phyloP scores from a whole-genome alignment of 805 yeast species.

The Hanseniaspora opuntiae region DNA sequence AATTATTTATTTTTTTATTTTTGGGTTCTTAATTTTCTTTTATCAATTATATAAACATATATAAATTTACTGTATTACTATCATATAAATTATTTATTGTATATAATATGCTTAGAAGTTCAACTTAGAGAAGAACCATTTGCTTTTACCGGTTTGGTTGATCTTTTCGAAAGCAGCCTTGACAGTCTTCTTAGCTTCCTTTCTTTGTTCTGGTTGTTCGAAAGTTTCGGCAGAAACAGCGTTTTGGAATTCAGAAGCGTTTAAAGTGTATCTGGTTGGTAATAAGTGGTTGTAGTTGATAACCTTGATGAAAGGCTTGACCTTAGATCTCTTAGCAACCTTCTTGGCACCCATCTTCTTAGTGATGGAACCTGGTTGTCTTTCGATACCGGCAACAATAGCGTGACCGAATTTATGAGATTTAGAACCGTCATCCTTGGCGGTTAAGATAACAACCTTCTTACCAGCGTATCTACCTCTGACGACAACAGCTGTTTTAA shows the following conservation, averaged over 20 bases:
- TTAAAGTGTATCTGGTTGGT: constrained; percentile 99
- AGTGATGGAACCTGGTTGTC: constrained; percentile 94
- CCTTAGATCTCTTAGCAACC: constrained; percentile 91
- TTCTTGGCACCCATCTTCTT: constrained; percentile 91
- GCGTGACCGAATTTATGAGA: constrained; percentile 98
- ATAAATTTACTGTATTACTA: background rate
- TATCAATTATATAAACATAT: constrained; percentile 13
- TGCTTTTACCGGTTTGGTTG: constrained; percentile 99
- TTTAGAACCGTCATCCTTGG: constrained; percentile 98
- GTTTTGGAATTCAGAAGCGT: constrained; percentile 88
- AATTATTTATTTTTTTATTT: background rate
- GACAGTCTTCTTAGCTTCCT: constrained; percentile 96
- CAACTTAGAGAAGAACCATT: constrained; percentile 98
- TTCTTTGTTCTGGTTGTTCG: constrained; percentile 94
- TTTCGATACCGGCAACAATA: constrained; percentile 97
- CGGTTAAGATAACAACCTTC: constrained; percentile 97
- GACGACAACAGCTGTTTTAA: constrained; percentile 75
- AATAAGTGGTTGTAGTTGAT: constrained; percentile 98
- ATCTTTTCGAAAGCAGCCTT: constrained; percentile 98
- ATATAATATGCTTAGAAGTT: constrained; percentile 47
- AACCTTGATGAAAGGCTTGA: constrained; percentile 97
- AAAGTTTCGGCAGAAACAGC: constrained; percentile 86
- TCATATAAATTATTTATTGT: background rate
- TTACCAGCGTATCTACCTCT: constrained; percentile 99
- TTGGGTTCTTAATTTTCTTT: constrained; percentile 12